Conservation (phyloP, 257 asterid genomes). For the Scutellaria galericulata region DNA sequence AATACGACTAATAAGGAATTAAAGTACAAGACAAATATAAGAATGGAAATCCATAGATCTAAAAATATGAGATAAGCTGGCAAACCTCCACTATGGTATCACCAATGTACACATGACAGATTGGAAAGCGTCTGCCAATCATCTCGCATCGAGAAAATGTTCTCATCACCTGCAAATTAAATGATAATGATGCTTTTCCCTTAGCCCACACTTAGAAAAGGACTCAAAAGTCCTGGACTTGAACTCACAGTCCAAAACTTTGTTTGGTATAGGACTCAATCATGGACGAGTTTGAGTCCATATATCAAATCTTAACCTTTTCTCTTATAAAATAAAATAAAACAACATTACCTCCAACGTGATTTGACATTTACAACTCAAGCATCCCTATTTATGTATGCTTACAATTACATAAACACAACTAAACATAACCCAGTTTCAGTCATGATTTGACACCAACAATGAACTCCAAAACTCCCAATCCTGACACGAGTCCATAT, state of each 20-base stretch:
- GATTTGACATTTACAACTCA: no score
- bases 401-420: background rate
- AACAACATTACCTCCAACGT: no score
- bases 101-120: conserved; percentile 82
- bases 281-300: no score
- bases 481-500: no score
- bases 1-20: conserved; percentile 8
- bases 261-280: no score
- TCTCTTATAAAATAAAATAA: no score
- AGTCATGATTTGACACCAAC: background rate
- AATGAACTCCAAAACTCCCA: no score
- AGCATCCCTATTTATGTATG: no score
- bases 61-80: conserved; percentile 26
- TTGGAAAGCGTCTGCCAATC: conserved; percentile 85
- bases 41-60: conserved; percentile 5
- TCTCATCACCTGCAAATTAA: conserved; percentile 64
- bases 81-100: conserved; percentile 81
- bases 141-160: conserved; percentile 73
- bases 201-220: background rate
- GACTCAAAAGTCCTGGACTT: no score
- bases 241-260: background rate
- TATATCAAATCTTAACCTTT: no score
- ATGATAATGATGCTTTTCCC: background rate
- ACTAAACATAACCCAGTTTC: background rate
- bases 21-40: background rate